phyloP scores from a whole-genome alignment of 2,329 filamentous ascomycete species.

The Rosellinia necatrix region DNA sequence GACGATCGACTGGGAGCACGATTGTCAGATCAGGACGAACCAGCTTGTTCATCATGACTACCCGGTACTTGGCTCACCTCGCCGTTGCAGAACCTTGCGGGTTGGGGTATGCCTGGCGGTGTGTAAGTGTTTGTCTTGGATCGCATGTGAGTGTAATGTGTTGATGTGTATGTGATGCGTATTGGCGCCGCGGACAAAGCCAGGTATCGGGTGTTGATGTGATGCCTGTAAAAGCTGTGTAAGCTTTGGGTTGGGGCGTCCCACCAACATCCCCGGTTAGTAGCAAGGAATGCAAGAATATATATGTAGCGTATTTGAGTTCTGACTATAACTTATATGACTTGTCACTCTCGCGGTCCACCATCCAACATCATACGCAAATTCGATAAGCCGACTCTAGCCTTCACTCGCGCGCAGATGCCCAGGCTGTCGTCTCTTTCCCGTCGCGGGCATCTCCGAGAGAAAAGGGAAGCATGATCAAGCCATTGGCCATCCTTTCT shows the following conservation, averaged over 20 bases:
- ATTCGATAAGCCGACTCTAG: not conserved
- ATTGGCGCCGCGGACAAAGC: not conserved
- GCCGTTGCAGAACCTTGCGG: no score
- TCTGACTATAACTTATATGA: not conserved
- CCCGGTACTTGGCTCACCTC: no score
- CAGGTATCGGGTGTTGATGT: no score
- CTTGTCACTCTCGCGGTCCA: not conserved
- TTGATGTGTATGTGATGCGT: not conserved
- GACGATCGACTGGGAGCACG: no score
- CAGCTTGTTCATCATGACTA: no score
- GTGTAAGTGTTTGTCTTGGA: not conserved
- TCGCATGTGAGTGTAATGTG: not conserved
- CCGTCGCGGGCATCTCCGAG: not conserved
- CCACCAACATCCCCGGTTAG: not conserved
- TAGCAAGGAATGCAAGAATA: conserved; percentile 2
- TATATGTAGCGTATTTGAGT: conserved; percentile 10
- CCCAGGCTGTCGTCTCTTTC: not conserved
- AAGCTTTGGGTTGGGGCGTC: not conserved
- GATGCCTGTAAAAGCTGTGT: not conserved
- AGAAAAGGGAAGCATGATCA: not conserved
- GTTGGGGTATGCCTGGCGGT: no score
- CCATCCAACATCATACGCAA: not conserved
- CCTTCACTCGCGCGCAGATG: not conserved
- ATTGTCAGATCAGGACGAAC: no score
- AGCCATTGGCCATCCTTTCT: not conserved